A percentile compares a stretch with the other conserved stretches of the same genome.
Evolutionary conservation across 495 filamentous ascomycete genomes (phyloP).

Genomic region (Glarea lozoyensis): DNA sequence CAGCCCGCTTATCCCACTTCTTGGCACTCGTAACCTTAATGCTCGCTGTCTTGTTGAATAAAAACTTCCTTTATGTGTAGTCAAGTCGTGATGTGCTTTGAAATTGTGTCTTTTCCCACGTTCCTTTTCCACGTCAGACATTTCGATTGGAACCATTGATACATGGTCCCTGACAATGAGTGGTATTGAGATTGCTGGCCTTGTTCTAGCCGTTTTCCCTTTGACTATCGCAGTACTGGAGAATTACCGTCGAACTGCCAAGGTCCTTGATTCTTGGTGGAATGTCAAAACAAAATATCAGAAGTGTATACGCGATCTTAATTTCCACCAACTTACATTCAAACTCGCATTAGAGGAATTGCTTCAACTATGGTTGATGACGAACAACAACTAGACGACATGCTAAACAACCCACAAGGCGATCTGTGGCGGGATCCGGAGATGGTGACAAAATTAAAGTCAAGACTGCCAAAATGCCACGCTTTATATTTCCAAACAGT

Average conservation of each 20-base stretch:
- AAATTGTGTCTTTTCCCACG: no score
- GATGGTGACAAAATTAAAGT: constrained; percentile 1
- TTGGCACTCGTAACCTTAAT: no score
- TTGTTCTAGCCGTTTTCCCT: constrained; percentile 26
- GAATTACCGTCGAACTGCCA: constrained; percentile 20
- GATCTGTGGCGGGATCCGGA: constrained; percentile 8
- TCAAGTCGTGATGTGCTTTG: no score
- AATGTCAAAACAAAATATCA: constrained; percentile 12
- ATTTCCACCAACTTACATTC: constrained; percentile 20
- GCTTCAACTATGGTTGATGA: constrained; percentile 21
- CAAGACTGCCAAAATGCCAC: constrained; percentile 10
- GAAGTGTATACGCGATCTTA: constrained; percentile 11
- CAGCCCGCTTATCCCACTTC: no score
- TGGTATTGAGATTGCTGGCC: constrained; percentile 25
- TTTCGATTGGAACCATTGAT: no score
- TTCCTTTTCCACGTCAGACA: no score
- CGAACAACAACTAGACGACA: constrained; percentile 11
- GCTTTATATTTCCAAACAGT: constrained; percentile 7
- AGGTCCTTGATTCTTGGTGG: constrained; percentile 16
- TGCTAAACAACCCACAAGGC: constrained; percentile 3
- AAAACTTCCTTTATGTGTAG: no score
- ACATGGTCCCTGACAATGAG: no score
- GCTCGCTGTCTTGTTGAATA: no score
- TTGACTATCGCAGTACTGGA: constrained; percentile 23
- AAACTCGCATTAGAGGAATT: constrained; percentile 21